Percentiles rank a stretch among this genome's conserved stretches.
Conservation (phyloP, 129 eudicot species). For the Mikania micrantha region DNA sequence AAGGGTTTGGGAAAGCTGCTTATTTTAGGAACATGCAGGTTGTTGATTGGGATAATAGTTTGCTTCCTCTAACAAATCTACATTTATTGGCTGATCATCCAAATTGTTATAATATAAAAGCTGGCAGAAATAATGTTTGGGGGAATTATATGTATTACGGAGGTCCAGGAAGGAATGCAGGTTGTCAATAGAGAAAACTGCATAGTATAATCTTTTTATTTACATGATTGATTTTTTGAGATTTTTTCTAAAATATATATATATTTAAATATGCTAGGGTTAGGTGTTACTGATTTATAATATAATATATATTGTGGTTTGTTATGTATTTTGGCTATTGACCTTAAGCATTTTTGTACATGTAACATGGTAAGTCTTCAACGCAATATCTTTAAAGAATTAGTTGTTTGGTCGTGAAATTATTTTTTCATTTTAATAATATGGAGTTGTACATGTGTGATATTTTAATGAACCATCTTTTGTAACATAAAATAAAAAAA, state of each 20-base stretch:
- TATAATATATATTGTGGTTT: conserved; percentile 24
- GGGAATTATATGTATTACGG: conserved; percentile 95
- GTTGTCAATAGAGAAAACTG: conserved; percentile 59
- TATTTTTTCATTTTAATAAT: no score
- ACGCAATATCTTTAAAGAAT: neutral
- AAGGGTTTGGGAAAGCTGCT: conserved; percentile 85
- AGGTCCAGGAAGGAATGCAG: conserved; percentile 88
- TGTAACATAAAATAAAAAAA: no score
- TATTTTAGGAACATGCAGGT: conserved; percentile 86
- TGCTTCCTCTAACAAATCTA: conserved; percentile 72
- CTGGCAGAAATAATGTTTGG: conserved; percentile 88
- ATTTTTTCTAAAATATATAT: conserved; percentile 13
- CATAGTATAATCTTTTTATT: conserved; percentile 14
- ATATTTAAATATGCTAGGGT: conserved; percentile 11
- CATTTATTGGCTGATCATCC: conserved; percentile 91
- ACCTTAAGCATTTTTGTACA: conserved; percentile 2
- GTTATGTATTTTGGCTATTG: conserved; percentile 12
- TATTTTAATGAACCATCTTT: no score
- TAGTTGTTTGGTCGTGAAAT: neutral
- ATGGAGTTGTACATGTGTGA: no score
- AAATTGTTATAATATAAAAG: conserved; percentile 71
- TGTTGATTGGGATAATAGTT: conserved; percentile 93
- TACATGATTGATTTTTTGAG: conserved; percentile 15
- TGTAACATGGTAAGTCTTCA: conserved; percentile 9
- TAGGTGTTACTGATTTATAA: conserved; percentile 17